Conservation (phyloP, 208 protist species). For the Naegleria gruberi region DNA sequence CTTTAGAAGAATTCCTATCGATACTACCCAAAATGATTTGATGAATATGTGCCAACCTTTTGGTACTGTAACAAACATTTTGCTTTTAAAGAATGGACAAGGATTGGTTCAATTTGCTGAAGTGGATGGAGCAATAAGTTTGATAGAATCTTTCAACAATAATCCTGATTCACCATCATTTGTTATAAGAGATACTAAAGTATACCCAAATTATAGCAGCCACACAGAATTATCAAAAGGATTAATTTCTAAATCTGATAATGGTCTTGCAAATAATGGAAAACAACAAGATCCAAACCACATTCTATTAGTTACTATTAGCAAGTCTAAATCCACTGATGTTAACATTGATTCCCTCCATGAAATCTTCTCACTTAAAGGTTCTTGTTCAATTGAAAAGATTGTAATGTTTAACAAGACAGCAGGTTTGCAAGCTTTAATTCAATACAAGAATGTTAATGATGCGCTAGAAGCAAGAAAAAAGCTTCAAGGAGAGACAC, state of each 20-base stretch:
- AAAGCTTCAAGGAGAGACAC: not conserved
- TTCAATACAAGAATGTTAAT: not conserved
- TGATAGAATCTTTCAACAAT: not conserved
- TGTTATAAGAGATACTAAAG: not conserved
- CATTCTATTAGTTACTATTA: not conserved
- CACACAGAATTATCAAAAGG: not conserved
- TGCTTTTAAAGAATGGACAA: slow-evolving; percentile 9
- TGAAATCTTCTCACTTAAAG: not conserved
- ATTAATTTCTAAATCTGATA: not conserved
- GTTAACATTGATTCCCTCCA: not conserved
- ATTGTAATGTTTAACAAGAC: slow-evolving; percentile 12
- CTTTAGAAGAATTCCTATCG: not conserved
- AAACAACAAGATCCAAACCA: not conserved
- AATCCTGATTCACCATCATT: not conserved
- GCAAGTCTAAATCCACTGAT: not conserved
- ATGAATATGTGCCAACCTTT: not conserved
- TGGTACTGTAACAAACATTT: not conserved
- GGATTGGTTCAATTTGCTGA: not conserved
- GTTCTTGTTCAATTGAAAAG: not conserved
- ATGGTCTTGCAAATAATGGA: not conserved
- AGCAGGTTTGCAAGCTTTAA: not conserved
- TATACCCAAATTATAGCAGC: not conserved
- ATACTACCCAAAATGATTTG: not conserved
- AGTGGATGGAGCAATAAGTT: not conserved
- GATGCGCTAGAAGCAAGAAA: not conserved